Conservation (phyloP, 768 basidiomycete genomes). For the Mycena olivaceomarginata region DNA sequence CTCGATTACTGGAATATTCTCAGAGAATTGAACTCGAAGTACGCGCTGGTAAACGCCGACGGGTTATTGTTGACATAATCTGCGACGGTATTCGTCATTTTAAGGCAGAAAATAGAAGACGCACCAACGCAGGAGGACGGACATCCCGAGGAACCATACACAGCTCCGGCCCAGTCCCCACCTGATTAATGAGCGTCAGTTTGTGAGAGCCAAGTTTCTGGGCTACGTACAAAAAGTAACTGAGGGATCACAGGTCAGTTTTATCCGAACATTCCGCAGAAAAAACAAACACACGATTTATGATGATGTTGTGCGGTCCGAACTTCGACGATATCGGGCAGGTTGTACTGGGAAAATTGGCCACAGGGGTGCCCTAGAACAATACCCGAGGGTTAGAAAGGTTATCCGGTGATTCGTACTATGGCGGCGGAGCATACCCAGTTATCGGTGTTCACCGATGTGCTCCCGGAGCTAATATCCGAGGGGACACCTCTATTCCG, state of each 20-base stretch:
- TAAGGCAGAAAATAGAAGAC: too few species aligned
- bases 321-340: constrained; percentile 77
- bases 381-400: too few species aligned
- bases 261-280: background rate
- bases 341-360: constrained; percentile 75
- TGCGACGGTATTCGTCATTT: constrained; percentile 45
- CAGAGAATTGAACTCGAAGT: constrained; percentile 81
- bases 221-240: constrained; percentile 77
- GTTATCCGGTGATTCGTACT: background rate
- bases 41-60: constrained; percentile 78
- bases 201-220: background rate
- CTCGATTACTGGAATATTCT: constrained; percentile 60
- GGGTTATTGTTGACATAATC: constrained; percentile 83
- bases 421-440: constrained; percentile 64
- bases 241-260: constrained; percentile 35
- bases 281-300: constrained; percentile 61
- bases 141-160: constrained; percentile 67
- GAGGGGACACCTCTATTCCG: constrained; percentile 66
- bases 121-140: too few species aligned
- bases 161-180: constrained; percentile 74
- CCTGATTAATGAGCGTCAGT: constrained; percentile 54
- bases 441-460: constrained; percentile 65
- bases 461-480: constrained; percentile 65
- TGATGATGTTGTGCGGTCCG: constrained; percentile 76
- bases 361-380: constrained; percentile 73